Conservation (phyloP, 805 yeast species). For the Wickerhamiella shivajii region DNA sequence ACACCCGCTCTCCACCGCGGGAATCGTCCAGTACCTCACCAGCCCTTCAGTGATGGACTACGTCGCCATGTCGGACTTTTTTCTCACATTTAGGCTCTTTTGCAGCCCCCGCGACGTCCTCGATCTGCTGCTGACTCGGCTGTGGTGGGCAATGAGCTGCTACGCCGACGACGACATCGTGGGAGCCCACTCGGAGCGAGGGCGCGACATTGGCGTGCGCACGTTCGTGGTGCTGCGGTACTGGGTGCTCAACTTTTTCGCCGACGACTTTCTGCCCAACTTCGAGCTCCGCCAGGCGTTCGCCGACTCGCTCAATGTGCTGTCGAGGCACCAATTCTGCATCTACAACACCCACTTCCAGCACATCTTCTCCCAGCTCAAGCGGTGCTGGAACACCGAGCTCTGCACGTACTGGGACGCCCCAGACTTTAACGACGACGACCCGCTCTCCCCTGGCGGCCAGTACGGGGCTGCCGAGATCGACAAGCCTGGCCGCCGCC, state of each 20-base stretch:
- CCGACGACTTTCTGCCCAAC: slow-evolving; percentile 61
- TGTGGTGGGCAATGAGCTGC: slow-evolving; percentile 52
- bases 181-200: slow-evolving; percentile 30
- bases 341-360: slow-evolving; percentile 16
- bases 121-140: slow-evolving; percentile 45
- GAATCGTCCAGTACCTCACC: slow-evolving; percentile 32
- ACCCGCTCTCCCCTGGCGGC: slow-evolving; percentile 24
- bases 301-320: slow-evolving; percentile 25
- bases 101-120: slow-evolving; percentile 43
- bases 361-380: slow-evolving; percentile 32
- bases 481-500: slow-evolving; percentile 11
- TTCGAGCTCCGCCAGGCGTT: slow-evolving; percentile 34
- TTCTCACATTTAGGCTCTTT: slow-evolving; percentile 67
- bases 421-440: slow-evolving; percentile 12
- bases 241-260: slow-evolving; percentile 79
- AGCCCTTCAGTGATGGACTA: slow-evolving; percentile 67
- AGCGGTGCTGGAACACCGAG: slow-evolving; percentile 35
- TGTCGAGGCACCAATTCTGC: slow-evolving; percentile 19
- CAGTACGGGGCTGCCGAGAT: slow-evolving; percentile 14
- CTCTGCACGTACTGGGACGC: slow-evolving; percentile 25
- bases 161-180: slow-evolving; percentile 14
- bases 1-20: slow-evolving; percentile 13
- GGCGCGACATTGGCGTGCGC: slow-evolving; percentile 56
- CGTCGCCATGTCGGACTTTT: slow-evolving; percentile 67
- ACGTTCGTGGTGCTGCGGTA: slow-evolving; percentile 79